Evolutionary conservation across 2,329 filamentous ascomycete species (phyloP), one percentile per base, ranked within the genome.

Genomic region (Didymella segeticola): DNA sequence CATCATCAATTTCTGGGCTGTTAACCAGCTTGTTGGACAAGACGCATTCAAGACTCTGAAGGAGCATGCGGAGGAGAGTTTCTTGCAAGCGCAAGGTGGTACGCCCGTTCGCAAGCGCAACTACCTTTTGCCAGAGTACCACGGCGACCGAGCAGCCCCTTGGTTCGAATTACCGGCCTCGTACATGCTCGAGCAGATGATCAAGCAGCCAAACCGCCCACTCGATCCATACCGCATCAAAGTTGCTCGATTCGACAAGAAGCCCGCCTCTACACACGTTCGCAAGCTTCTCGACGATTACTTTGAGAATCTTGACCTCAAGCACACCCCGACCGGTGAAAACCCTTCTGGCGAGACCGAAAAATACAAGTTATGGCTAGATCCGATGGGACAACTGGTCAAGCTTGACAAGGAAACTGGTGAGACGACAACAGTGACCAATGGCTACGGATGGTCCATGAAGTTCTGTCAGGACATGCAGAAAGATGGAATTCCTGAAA

Each of bases 401-500:
- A 46, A 77, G 86, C 15, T 84, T 2, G 86, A 91, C 62, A 85
- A 88, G 61, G 77, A 84, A n/a, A 88, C 84, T 0, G 87, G 87
- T 0, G 84, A 89, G 2, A 76, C 87, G 2, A 70, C 87, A 6
- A 80, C 82, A 6, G 87, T 87, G 1, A 87, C 90, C 58, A 90
- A 89, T 1, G 96, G 96, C 72, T 96, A 96, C 69, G 92, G 91
- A 56, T 96, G 92, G 92, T 93, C 91, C 5, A 83, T 84, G 31
- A 79, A 80, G 1, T 95, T 96, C 63, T 96, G 90, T 70, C 81
- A 90, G 61, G 89, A 89, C 67, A 95, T 95, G 89, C 91, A 88
- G 50, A 63, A 62, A n/a, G 48, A 67, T 5, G 63, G 60, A 2
- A 33, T 68, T 7, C 68, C 69, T 9, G 57, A 65, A 27, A 61